These are phyloP conservation scores for Venturia effusa DNA, from an alignment of 2,329 filamentous ascomycete genomes.

Conservation along the genomic window DNA sequence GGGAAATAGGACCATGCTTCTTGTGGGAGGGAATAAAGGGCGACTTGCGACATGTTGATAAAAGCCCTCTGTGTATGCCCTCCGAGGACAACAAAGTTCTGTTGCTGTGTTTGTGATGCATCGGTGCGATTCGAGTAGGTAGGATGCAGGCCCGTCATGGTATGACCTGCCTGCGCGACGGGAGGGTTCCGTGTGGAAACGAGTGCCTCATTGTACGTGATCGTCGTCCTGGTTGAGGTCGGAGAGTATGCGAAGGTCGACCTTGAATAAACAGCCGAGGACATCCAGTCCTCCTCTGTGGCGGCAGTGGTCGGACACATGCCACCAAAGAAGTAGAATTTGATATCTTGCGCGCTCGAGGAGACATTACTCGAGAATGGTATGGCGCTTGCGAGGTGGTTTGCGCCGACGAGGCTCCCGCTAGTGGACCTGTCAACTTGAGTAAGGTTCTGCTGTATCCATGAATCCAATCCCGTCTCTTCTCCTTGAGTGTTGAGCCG, in stretches of 20 bases:
- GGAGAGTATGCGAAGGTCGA: constrained; percentile 60
- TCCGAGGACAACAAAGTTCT: constrained; percentile 70
- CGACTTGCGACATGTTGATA: constrained; percentile 88
- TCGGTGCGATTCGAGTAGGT: constrained; percentile 56
- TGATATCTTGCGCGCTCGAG: constrained; percentile 19
- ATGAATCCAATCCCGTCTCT: constrained; percentile 41
- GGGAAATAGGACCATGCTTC: constrained; percentile 73
- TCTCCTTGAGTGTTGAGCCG: constrained; percentile 43
- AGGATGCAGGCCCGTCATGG: constrained; percentile 61
- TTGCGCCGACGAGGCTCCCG: constrained; percentile 33
- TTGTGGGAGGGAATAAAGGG: constrained; percentile 76
- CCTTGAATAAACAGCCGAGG: constrained; percentile 66
- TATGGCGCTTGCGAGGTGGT: constrained; percentile 49
- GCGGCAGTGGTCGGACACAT: constrained; percentile 59
- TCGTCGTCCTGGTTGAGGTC: constrained; percentile 12
- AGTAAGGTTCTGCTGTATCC: constrained; percentile 36
- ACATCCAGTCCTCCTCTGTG: constrained; percentile 46
- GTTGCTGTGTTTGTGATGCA: constrained; percentile 57
- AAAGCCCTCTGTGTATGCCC: constrained; percentile 77
- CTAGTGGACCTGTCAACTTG: constrained; percentile 25
- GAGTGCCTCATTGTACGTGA: constrained; percentile 26
- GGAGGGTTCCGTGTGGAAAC: constrained; percentile 50
- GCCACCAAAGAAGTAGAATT: constrained; percentile 70
- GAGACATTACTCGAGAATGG: constrained; percentile 55
- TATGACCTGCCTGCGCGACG: constrained; percentile 77